Conservation (phyloP, 306 rosid genomes). For the Trifolium pratense region DNA sequence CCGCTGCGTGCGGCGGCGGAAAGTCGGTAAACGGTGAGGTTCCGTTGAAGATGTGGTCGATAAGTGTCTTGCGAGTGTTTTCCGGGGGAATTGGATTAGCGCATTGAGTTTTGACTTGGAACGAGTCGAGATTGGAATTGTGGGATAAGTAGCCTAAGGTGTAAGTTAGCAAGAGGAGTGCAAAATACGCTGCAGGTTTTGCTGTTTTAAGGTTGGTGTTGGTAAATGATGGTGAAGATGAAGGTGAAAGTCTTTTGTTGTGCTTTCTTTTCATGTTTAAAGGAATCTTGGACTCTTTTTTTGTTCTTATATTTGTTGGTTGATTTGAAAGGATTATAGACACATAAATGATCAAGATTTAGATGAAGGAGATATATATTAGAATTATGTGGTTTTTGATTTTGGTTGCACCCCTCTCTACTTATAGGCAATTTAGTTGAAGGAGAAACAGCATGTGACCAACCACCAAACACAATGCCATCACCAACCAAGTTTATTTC, state of each 20-base stretch:
- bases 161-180: slow-evolving; percentile 61
- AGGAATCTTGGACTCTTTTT: not conserved
- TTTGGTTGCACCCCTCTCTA: not conserved
- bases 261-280: slow-evolving; percentile 58
- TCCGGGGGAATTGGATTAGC: slow-evolving; percentile 55
- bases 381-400: slow-evolving; percentile 24
- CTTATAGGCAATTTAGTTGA: too few relatives aligned
- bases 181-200: slow-evolving; percentile 50
- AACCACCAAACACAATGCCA: too few relatives aligned
- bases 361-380: slow-evolving; percentile 12
- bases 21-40: slow-evolving; percentile 60
- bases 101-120: slow-evolving; percentile 62
- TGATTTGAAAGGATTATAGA: not conserved
- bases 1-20: slow-evolving; percentile 64
- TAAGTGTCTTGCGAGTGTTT: slow-evolving; percentile 53
- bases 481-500: too few relatives aligned
- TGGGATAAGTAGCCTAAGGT: slow-evolving; percentile 61
- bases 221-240: not conserved
- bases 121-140: slow-evolving; percentile 47
- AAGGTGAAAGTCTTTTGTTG: not conserved
- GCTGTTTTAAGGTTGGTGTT: not conserved
- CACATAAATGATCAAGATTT: slow-evolving; percentile 5
- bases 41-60: slow-evolving; percentile 58
- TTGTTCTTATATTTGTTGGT: not conserved
- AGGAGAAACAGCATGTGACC: too few relatives aligned